phyloP scores from a whole-genome alignment of 768 basidiomycete species.

The Tricholoma sp. region DNA sequence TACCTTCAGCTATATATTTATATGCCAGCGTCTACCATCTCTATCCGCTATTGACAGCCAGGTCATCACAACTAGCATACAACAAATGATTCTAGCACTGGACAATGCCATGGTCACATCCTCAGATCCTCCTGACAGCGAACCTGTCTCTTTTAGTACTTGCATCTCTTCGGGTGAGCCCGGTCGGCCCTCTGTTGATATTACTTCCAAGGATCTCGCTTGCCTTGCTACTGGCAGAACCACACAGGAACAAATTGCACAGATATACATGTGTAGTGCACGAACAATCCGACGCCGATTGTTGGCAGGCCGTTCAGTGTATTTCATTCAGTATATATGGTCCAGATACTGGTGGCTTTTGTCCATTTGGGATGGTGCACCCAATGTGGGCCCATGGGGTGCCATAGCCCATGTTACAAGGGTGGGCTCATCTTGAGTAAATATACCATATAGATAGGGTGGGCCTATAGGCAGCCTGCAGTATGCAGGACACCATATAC shows the following conservation, averaged over 20 bases:
- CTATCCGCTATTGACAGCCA: background rate
- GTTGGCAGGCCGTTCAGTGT: too few species aligned
- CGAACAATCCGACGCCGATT: conserved; percentile 13
- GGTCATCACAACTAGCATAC: background rate
- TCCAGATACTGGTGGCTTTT: too few species aligned
- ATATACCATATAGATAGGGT: too few species aligned
- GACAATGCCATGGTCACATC: background rate
- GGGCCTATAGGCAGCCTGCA: too few species aligned
- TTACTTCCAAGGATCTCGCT: conserved; percentile 7
- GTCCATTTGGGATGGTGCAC: too few species aligned
- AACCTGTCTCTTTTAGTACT: background rate
- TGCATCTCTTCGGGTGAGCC: background rate
- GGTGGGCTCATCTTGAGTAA: too few species aligned
- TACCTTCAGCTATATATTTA: background rate
- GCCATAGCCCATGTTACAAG: too few species aligned
- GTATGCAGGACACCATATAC: too few species aligned
- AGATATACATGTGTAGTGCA: conserved; percentile 6
- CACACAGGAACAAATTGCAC: conserved; percentile 6
- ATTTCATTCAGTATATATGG: too few species aligned
- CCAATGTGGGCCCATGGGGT: too few species aligned
- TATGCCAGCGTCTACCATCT: background rate
- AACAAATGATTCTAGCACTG: background rate
- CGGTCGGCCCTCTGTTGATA: background rate
- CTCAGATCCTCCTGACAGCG: background rate
- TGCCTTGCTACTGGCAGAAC: background rate